Base-by-base conservation (phyloP, 2,329 filamentous ascomycete genomes). In the Aspergillus eucalypticola region DNA sequence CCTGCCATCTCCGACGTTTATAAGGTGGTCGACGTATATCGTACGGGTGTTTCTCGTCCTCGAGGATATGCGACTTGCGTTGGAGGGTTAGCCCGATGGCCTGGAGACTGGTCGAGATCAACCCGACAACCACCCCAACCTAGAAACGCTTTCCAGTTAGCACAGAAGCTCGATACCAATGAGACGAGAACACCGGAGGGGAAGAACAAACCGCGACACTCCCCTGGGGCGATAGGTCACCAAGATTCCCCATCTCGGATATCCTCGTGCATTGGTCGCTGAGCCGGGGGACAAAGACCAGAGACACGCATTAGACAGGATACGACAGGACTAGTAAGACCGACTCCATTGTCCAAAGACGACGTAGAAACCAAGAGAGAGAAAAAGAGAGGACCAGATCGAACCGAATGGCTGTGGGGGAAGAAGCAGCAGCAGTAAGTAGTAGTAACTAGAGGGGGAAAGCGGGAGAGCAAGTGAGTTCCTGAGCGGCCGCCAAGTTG, bases 11-110 rank as follows among this genome's bases (percentile, higher is more conserved):
- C 71, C 93, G 86, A 71, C 95, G 86, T 72, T 90, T 89, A 78
- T 97, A 96, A 4, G 95, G 92, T 48, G 95, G 94, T 63, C 94
- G 85, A 67, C 90, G 88, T 61, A 88, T 82, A 78, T 95, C 87
- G 75, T 91, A 89, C 29, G 84, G 82, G 54, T 87, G 86, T 77
- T 96, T 96, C 80, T 96, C 92, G 80, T 99, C 95, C 81, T 99
- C 95, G 73, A 98, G 88, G 67, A 99, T 89, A 79, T 99, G 95
- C 65, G 95, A 98, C 79, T 99, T 98, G 75, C 95, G 91, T 79
- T 99, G 95, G 25, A 99, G 84, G 32, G 95, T 99, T 66, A 99
- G 85, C 67, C 95, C 95, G 70, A 99, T 83, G 75, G 93, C 96
- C 77, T 99, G 95, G 23, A 98, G 86, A 75, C 92, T 95, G 61